phyloP scores from a whole-genome alignment of 2,329 filamentous ascomycete genomes.

The Penicillium olsonii region DNA sequence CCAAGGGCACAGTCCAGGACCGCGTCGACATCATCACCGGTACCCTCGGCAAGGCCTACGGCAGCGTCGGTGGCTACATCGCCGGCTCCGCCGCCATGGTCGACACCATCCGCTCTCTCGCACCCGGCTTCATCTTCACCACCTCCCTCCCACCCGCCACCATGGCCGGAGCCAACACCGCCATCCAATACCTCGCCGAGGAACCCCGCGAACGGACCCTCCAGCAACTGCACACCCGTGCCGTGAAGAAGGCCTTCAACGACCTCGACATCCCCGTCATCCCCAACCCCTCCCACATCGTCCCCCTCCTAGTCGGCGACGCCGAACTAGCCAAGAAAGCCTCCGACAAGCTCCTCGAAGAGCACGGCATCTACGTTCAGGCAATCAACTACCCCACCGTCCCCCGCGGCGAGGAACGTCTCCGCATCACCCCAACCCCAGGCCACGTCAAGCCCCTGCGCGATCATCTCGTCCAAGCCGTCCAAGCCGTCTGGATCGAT shows the following conservation, averaged over 20 bases:
- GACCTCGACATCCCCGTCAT: conserved; percentile 90
- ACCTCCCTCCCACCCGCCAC: conserved; percentile 93
- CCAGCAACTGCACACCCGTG: conserved; percentile 94
- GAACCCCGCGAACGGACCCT: conserved; percentile 84
- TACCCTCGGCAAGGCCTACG: conserved; percentile 95
- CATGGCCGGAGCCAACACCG: conserved; percentile 89
- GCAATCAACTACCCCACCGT: conserved; percentile 99
- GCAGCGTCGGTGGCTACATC: conserved; percentile 97
- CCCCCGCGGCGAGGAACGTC: conserved; percentile 93
- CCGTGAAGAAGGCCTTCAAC: conserved; percentile 81
- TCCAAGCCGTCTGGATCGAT: conserved; percentile 86
- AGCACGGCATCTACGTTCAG: conserved; percentile 95
- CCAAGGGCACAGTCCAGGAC: conserved; percentile 83
- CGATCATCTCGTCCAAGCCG: conserved; percentile 77
- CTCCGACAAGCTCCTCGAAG: conserved; percentile 84
- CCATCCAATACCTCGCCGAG: conserved; percentile 90
- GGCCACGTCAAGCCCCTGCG: conserved; percentile 85
- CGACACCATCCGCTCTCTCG: conserved; percentile 89
- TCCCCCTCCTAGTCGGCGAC: conserved; percentile 90
- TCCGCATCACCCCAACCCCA: conserved; percentile 93
- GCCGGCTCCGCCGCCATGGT: conserved; percentile 84
- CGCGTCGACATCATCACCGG: conserved; percentile 97
- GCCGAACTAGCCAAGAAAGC: conserved; percentile 90
- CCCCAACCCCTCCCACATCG: conserved; percentile 94
- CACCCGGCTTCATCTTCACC: conserved; percentile 98